A percentile compares a stretch with the other conserved stretches of the same genome.
These are phyloP conservation scores for Moesziomyces sp. DNA, from an alignment of 1,284 basidiomycete species.

Conservation along the genomic window DNA sequence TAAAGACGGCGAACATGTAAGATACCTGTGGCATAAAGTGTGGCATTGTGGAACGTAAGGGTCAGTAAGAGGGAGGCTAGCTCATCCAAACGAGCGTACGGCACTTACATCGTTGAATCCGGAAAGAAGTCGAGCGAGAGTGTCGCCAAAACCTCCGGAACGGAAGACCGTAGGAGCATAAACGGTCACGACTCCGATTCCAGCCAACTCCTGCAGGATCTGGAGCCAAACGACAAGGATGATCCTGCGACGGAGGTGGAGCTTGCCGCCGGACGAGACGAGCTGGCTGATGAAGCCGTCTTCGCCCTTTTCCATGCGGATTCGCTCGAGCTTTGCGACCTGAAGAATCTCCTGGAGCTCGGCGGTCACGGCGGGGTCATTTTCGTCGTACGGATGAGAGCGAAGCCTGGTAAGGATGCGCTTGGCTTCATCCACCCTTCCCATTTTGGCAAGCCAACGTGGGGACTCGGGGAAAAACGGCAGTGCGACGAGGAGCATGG, in stretches of 20 bases:
- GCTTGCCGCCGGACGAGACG: slow-evolving; percentile 11
- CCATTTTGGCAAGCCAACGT: slow-evolving; percentile 36
- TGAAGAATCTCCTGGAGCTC: slow-evolving; percentile 28
- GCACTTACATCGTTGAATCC: slow-evolving; percentile 31
- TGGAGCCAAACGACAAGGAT: slow-evolving; percentile 27
- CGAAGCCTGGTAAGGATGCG: slow-evolving; percentile 23
- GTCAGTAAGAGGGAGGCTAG: neutral
- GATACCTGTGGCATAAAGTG: slow-evolving; percentile 5
- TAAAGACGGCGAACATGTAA: slow-evolving; percentile 33
- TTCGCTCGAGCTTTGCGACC: slow-evolving; percentile 22
- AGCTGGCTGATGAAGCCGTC: slow-evolving; percentile 20
- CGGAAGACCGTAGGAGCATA: slow-evolving; percentile 37
- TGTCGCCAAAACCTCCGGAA: slow-evolving; percentile 27
- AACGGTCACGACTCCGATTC: slow-evolving; percentile 32
- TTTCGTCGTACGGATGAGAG: slow-evolving; percentile 23
- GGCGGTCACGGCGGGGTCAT: slow-evolving; percentile 10
- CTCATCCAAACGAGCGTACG: too few relatives aligned
- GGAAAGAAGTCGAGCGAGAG: slow-evolving; percentile 20
- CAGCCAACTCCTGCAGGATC: slow-evolving; percentile 29
- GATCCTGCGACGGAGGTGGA: slow-evolving; percentile 31
- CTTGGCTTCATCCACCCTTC: slow-evolving; percentile 28
- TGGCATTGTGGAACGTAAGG: neutral
- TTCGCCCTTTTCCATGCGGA: slow-evolving; percentile 22
- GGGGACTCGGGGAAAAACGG: slow-evolving; percentile 37
- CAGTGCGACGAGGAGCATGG: slow-evolving; percentile 14